These are phyloP conservation scores for Kodamaea sagamina DNA, from an alignment of 805 yeast species.

Conservation along the genomic window DNA sequence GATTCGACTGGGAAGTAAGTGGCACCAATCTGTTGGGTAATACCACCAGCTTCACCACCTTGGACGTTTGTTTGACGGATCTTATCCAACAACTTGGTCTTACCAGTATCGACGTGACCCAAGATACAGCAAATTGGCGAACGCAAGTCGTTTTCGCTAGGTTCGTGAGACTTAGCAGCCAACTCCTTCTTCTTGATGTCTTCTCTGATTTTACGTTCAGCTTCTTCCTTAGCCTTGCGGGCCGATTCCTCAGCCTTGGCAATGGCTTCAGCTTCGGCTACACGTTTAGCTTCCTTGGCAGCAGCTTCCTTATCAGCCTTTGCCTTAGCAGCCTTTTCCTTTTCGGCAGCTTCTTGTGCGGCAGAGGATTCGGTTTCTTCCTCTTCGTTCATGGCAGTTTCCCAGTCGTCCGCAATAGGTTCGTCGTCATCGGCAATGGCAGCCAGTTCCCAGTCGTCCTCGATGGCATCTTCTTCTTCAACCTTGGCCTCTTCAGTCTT, in stretches of 20 bases:
- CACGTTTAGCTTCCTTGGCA: conserved; percentile 32
- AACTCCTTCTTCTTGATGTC: conserved; percentile 14
- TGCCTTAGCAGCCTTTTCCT: conserved; percentile 15
- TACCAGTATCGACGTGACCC: conserved; percentile 99
- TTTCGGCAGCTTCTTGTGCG: conserved; percentile 24
- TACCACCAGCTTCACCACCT: conserved; percentile 99
- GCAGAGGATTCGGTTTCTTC: conserved; percentile 27
- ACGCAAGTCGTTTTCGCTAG: conserved; percentile 65
- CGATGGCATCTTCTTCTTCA: conserved; percentile 58
- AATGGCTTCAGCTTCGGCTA: conserved; percentile 17
- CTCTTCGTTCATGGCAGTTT: conserved; percentile 44
- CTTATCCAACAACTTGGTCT: conserved; percentile 93
- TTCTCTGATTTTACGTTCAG: conserved; percentile 18
- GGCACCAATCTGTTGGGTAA: conserved; percentile 99
- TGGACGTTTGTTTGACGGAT: conserved; percentile 98
- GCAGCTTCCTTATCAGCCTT: conserved; percentile 22
- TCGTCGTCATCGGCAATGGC: conserved; percentile 59
- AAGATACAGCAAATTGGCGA: conserved; percentile 98
- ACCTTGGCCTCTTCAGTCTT: conserved; percentile 23
- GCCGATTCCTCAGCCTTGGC: conserved; percentile 25
- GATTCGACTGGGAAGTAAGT: conserved; percentile 98
- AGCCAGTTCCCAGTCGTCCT: conserved; percentile 86
- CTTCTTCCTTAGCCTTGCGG: conserved; percentile 38
- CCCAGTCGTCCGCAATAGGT: conserved; percentile 54
- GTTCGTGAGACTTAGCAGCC: conserved; percentile 19